Evolutionary conservation across 768 basidiomycete species (phyloP).

Genomic region (Amylocystis lapponica): DNA sequence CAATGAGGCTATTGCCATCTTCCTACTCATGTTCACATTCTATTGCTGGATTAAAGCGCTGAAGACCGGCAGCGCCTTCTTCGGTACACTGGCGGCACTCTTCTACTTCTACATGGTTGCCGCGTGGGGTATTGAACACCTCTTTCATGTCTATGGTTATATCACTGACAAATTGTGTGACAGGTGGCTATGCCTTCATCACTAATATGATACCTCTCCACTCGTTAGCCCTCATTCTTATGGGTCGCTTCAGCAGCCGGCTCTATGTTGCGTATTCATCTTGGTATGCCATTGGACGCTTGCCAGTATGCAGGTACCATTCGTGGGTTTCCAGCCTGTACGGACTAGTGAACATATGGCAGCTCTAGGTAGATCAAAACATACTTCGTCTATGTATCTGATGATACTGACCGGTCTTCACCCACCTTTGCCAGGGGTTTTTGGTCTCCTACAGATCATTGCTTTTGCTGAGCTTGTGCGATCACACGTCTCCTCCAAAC

Average conservation of each 20-base stretch:
- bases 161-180: background rate
- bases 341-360: conserved; percentile 98
- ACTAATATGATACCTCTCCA: conserved; percentile 99
- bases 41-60: conserved; percentile 95
- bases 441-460: conserved; percentile 93
- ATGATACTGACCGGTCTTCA: background rate
- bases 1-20: conserved; percentile 99
- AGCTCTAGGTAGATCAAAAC: conserved; percentile 72
- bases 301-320: conserved; percentile 98
- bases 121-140: conserved; percentile 76
- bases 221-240: conserved; percentile 87
- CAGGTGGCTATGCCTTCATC: conserved; percentile 98
- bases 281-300: conserved; percentile 99
- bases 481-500: conserved; percentile 83
- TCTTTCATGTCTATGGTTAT: background rate
- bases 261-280: conserved; percentile 94
- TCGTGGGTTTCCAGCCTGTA: conserved; percentile 98
- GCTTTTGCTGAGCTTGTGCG: conserved; percentile 89
- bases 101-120: conserved; percentile 99
- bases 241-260: conserved; percentile 91
- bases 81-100: conserved; percentile 82
- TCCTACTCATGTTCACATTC: conserved; percentile 99
- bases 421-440: conserved; percentile 56
- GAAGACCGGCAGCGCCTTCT: conserved; percentile 90
- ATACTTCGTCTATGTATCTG: background rate